Percentiles rank a stretch among this genome's conserved stretches.
Evolutionary conservation across 805 yeast genomes (phyloP).

Genomic region (Monosporozyma solicola): DNA sequence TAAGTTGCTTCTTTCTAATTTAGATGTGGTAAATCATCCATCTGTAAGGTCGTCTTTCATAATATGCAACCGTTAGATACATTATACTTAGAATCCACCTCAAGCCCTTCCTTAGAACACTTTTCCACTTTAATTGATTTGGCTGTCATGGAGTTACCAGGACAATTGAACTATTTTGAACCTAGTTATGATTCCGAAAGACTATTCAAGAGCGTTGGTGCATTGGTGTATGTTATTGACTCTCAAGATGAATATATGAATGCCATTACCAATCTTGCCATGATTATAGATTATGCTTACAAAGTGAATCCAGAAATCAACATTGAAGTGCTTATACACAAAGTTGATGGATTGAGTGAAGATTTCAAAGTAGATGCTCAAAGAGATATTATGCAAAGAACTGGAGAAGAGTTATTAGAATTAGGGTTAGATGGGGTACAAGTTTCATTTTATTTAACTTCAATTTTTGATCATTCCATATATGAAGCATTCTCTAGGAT

Average conservation of each 20-base stretch:
- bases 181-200: slow-evolving; percentile 73
- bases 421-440: slow-evolving; percentile 87
- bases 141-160: slow-evolving; percentile 90
- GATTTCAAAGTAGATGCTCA: slow-evolving; percentile 92
- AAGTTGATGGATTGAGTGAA: slow-evolving; percentile 90
- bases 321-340: slow-evolving; percentile 89
- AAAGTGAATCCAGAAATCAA: slow-evolving; percentile 76
- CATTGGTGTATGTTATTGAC: slow-evolving; percentile 89
- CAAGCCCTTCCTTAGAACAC: slow-evolving; percentile 79
- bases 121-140: slow-evolving; percentile 78
- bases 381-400: slow-evolving; percentile 91
- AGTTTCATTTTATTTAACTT: slow-evolving; percentile 82
- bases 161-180: slow-evolving; percentile 83
- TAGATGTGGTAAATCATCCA: slow-evolving; percentile 88
- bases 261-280: slow-evolving; percentile 80
- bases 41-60: slow-evolving; percentile 91
- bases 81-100: slow-evolving; percentile 78
- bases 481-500: slow-evolving; percentile 93
- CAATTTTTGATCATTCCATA: slow-evolving; percentile 91
- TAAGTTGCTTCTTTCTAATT: background rate
- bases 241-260: slow-evolving; percentile 90
- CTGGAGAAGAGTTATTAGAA: slow-evolving; percentile 85
- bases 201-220: slow-evolving; percentile 74
- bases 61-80: slow-evolving; percentile 95
- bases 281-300: slow-evolving; percentile 81